Percentiles rank a stretch among this genome's conserved stretches.
Evolutionary conservation across 306 rosid genomes (phyloP).

Genomic region (Macrotyloma uniflorum): DNA sequence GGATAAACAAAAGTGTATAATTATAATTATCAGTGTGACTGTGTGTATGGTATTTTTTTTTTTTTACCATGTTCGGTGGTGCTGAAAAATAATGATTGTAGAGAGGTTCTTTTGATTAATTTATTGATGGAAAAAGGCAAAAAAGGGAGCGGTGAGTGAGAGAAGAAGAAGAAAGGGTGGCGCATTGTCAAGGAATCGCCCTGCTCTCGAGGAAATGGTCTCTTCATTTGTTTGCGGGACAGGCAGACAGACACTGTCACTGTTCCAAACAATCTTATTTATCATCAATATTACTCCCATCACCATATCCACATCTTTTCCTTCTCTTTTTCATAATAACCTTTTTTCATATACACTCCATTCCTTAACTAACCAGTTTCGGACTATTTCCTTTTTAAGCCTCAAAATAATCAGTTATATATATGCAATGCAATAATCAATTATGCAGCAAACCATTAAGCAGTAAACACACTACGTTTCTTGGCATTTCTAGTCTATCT

Average conservation of each 20-base stretch:
- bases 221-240: conserved; percentile 40
- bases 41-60: not conserved
- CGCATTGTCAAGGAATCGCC: conserved; percentile 47
- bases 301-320: not conserved
- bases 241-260: not conserved
- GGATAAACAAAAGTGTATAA: not conserved
- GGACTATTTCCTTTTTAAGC: too few species aligned
- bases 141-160: not conserved
- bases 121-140: conserved; percentile 26
- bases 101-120: conserved; percentile 10
- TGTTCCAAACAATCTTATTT: not conserved
- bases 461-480: too few species aligned
- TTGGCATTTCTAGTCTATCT: too few species aligned
- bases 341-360: too few species aligned
- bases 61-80: conserved; percentile 29
- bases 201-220: conserved; percentile 68
- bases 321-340: too few species aligned
- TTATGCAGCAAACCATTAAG: too few species aligned
- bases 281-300: not conserved
- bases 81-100: conserved; percentile 32
- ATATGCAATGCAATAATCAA: too few species aligned
- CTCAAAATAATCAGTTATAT: too few species aligned
- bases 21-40: not conserved
- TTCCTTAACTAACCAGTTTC: too few species aligned
- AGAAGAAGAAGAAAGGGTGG: conserved; percentile 9